Base-by-base conservation (phyloP, 108 stramenopile genomes). In the Fistulifera solaris region DNA sequence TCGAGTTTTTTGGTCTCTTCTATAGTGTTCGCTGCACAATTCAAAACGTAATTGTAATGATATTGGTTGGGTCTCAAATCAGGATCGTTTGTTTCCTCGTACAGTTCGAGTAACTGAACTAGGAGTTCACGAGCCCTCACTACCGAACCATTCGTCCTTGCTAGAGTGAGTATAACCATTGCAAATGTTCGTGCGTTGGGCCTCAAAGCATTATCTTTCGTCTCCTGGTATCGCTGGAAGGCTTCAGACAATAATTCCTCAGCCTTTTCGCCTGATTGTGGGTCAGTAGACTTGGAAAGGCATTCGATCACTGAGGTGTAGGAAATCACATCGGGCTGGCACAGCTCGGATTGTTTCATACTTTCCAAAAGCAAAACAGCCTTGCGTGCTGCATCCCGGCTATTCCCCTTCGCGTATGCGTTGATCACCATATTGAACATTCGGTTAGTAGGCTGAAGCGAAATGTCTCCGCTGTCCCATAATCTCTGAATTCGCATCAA, bases 11-110 rank as follows among this genome's bases (percentile, higher is more conserved):
- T 62, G 0, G 23, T 23, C 15, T 49, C 27, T 15, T 62, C 66
- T 2, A 71, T 38, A 40, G 61, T 64, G 47, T 60, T 61, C 22
- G 75, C 70, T 8, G 75, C 75, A 51, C 70, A 71, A 54, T 68
- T 77, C 44, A 77, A 50, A 19, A 70, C 62, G 40, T 71, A 71
- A 45, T 77, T 77, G 63, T 64, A 77, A 8, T 66, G 67, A 47
- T 56, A 68, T 10, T 49, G 47, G 51, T 67, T 71, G 26, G 75
- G 75, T 19, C 23, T 25, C 27, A 77, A 48, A 6, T 57, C 44
- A 19, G 48, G 19, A 47, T 71, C 59, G 24, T 52, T 42, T 12
- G 59, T 65, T 45, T 71, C 63, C 43, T 70, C 59, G 38, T 71
- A 77, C 38, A 61, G 42, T 13, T 52, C 60, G n/a, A 63, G n/a